phyloP scores from a whole-genome alignment of 108 stramenopile genomes.

The Nitzschia palea region DNA sequence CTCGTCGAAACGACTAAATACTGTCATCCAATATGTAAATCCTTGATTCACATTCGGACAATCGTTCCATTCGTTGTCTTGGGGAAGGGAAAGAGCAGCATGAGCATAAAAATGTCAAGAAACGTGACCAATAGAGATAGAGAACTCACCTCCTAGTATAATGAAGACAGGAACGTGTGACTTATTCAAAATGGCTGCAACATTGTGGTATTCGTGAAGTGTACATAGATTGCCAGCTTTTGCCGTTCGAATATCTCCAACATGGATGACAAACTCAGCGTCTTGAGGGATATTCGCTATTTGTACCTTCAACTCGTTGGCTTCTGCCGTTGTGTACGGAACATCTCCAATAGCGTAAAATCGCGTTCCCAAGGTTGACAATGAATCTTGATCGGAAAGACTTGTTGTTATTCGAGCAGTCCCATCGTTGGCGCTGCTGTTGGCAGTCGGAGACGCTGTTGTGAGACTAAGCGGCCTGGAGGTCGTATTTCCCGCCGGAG shows the following conservation, averaged over 20 bases:
- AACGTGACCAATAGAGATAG: not conserved
- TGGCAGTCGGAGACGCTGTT: too few relatives aligned
- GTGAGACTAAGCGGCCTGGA: not conserved
- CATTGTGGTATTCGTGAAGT: constrained; percentile 48
- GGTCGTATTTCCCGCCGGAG: too few relatives aligned
- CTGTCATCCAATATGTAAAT: constrained; percentile 22
- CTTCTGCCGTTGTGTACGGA: constrained; percentile 23
- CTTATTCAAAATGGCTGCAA: constrained; percentile 44
- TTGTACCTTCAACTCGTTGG: constrained; percentile 6
- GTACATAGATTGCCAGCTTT: constrained; percentile 25
- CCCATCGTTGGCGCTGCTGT: too few relatives aligned
- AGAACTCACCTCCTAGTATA: constrained; percentile 52
- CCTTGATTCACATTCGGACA: constrained; percentile 35
- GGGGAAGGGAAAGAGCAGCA: not conserved
- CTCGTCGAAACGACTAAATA: constrained; percentile 27
- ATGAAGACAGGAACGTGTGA: constrained; percentile 63
- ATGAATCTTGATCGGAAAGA: too few relatives aligned
- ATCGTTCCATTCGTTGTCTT: constrained; percentile 21
- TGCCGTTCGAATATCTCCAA: constrained; percentile 65
- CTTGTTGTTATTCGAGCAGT: too few relatives aligned
- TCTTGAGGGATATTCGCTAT: constrained; percentile 35
- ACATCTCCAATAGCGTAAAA: constrained; percentile 44
- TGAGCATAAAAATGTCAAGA: not conserved
- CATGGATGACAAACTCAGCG: constrained; percentile 69
- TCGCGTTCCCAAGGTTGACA: too few relatives aligned